Evolutionary conservation across 1,139 yeast genomes (phyloP).

Genomic region (Candida frijolesensis): DNA sequence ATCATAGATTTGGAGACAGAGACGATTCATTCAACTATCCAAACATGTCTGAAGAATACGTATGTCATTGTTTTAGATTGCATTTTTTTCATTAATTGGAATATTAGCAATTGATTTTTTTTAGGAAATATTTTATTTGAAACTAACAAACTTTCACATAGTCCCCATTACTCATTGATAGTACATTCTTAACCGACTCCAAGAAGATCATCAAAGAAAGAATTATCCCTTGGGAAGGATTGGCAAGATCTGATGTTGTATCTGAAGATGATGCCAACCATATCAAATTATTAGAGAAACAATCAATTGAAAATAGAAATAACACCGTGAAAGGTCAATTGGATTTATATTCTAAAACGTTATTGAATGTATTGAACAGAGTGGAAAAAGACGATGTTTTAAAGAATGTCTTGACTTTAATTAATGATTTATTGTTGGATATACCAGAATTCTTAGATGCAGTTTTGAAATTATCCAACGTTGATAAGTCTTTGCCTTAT

Average conservation of each 20-base stretch:
- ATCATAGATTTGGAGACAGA: too few relatives aligned
- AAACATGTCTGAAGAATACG: conserved; percentile 12
- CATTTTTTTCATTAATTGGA: background rate
- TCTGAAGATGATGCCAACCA: conserved; percentile 65
- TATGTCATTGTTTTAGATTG: conserved; percentile 8
- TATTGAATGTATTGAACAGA: conserved; percentile 58
- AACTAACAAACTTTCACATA: conserved; percentile 15
- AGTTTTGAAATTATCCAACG: conserved; percentile 44
- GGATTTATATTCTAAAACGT: conserved; percentile 57
- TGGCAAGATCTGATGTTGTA: conserved; percentile 73
- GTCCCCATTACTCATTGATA: conserved; percentile 48
- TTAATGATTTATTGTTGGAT: conserved; percentile 60
- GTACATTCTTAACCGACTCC: conserved; percentile 72
- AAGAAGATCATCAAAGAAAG: conserved; percentile 76
- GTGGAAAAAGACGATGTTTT: conserved; percentile 67
- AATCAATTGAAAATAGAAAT: conserved; percentile 40
- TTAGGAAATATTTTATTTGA: background rate
- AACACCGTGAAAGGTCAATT: conserved; percentile 46
- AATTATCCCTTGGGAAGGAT: conserved; percentile 92
- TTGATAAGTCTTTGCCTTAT: conserved; percentile 57
- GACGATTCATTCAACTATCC: background rate
- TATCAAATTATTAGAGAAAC: conserved; percentile 66
- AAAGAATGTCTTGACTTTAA: conserved; percentile 69
- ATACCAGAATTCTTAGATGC: conserved; percentile 49
- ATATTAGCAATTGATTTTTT: too few relatives aligned